These are phyloP conservation scores for Pecoramyces ruminantium DNA, from an alignment of 192 early-diverging fungal species.

Conservation along the genomic window DNA sequence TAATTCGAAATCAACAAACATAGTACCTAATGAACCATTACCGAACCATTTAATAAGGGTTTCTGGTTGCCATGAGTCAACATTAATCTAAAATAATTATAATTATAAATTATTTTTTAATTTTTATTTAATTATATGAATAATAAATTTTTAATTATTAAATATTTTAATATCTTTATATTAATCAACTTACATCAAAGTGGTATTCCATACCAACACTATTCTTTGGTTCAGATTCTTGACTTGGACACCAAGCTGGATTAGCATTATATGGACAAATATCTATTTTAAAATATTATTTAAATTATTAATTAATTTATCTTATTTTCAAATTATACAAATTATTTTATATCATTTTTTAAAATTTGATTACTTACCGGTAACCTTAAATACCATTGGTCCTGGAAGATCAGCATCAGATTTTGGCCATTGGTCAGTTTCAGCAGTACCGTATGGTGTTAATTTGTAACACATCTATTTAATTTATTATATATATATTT, in stretches of 20 bases:
- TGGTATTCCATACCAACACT: neutral
- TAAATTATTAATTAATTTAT: too few relatives aligned
- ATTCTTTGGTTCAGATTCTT: neutral
- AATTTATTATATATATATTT: too few relatives aligned
- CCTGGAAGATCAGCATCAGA: neutral
- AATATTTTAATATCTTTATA: too few relatives aligned
- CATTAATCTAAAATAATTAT: neutral
- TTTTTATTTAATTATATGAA: too few relatives aligned
- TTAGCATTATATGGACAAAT: neutral
- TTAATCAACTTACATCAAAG: neutral
- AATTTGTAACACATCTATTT: neutral
- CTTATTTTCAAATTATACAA: too few relatives aligned
- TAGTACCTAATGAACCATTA: neutral
- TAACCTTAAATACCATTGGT: neutral
- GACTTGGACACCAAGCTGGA: neutral
- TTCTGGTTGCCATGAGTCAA: neutral
- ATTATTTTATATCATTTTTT: too few relatives aligned
- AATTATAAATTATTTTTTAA: too few relatives aligned
- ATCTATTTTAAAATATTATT: too few relatives aligned
- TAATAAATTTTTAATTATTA: too few relatives aligned
- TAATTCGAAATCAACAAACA: neutral
- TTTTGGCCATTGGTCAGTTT: neutral
- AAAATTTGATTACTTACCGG: neutral
- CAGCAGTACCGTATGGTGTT: neutral
- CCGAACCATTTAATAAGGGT: neutral